Percentiles rank a stretch among this genome's conserved stretches.
Conservation (phyloP, 495 filamentous ascomycete genomes). For the Pseudomonodictys pantanalensis region DNA sequence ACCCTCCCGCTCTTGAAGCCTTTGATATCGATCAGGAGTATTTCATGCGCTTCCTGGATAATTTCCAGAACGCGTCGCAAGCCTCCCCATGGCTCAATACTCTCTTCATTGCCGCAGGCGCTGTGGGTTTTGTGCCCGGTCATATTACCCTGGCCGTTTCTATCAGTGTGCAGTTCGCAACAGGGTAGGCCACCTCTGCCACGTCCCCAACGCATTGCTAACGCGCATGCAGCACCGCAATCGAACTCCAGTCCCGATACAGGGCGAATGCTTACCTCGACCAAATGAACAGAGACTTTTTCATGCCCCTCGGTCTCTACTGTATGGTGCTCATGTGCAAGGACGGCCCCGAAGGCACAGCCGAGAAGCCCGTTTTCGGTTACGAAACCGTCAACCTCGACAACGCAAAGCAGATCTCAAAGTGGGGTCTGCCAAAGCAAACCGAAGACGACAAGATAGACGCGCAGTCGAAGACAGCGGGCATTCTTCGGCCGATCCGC, state of each 20-base stretch:
- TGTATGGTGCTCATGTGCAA: conserved; percentile 2
- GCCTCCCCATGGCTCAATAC: conserved; percentile 2
- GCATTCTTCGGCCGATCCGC: conserved; percentile 7
- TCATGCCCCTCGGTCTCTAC: conserved; percentile 7
- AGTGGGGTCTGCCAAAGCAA: conserved; percentile 8
- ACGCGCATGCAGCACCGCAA: background rate
- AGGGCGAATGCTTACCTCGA: background rate
- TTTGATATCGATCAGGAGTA: background rate
- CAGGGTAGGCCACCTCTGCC: background rate
- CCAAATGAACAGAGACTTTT: background rate
- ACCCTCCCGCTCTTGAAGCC: conserved; percentile 2
- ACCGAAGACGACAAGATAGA: background rate
- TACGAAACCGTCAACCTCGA: conserved; percentile 11
- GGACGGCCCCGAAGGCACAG: background rate
- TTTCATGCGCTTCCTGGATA: conserved; percentile 1
- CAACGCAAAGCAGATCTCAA: conserved; percentile 11
- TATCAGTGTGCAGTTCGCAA: background rate
- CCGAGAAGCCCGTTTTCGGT: background rate
- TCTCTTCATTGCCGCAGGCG: background rate
- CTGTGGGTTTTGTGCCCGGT: background rate
- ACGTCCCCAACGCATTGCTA: background rate
- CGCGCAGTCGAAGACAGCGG: background rate
- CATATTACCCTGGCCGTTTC: conserved; percentile 1
- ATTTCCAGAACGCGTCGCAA: background rate
- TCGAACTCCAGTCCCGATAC: conserved; percentile 1